Evolutionary conservation across 169 alveolate genomes (phyloP), one percentile per base, ranked within the genome.

Genomic region (Amoebophrya sp.): DNA sequence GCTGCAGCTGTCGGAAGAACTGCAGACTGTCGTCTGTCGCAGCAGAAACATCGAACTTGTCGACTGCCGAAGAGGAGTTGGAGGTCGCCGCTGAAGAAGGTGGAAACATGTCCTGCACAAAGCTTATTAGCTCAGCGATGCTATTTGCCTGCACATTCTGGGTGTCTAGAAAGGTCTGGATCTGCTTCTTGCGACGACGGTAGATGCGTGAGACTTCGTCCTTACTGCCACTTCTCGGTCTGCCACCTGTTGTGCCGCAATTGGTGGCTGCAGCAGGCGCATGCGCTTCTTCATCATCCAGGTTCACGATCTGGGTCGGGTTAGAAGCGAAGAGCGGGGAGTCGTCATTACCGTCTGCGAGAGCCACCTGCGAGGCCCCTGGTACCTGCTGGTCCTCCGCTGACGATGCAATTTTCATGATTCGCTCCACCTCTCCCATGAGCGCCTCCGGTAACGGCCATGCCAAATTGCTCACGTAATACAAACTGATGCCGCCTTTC

Each of bases 131-230:
- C 83, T 65, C 83, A 36, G 39, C 2, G 26, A 65, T 65, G 83
- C 83, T 65, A 36, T 65, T 65, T 1, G 83, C 33, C 33, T 65
- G 83, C 83, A 65, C 83, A 18, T 65, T 65, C 33, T 1, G 33
- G 2, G 26, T 65, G 83, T 65, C 83, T 26, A 65, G 83, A 65
- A 65, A 65, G 39, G 83, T 65, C n/a, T 65, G 83, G 83, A 65
- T 65, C 26, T 65, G 83, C 2, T 65, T 18, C 83, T 6, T 65
- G 33, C 83, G 2, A 26, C 26, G 33, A 18, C 83, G 83, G 83
- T 12, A 53, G 76, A 53, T 53, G 76, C 76, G 76, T 23, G 23
- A 53, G 23, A 23, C 76, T 10, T 10, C 23, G 10, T 53, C n/a
- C 76, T 53, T 53, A 23, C 76, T 53, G 76, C 76, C 23, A 23